Evolutionary conservation across 108 stramenopile genomes (phyloP), one percentile per base, ranked within the genome.

Genomic region (Cyclotella choctawhatcheeana): DNA sequence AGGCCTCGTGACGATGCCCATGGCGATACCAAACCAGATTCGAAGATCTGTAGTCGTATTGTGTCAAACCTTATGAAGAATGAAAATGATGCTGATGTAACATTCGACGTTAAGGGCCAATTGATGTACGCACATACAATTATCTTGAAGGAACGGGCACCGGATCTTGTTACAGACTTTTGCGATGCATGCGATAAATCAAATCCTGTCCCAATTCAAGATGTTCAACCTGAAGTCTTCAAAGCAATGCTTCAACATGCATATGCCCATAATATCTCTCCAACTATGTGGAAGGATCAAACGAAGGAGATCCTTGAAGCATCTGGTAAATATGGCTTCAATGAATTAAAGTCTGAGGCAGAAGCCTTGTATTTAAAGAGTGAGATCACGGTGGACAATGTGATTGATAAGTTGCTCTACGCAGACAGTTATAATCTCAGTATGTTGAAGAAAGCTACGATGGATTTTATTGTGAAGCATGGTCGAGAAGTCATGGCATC

Each of bases 241-340:
- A 32, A 29, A 51, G 25, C 18, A 5, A 7, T 76, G 34, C 31
- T 64, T 44, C 30, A 34, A 8, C 44, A 71, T 68, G 67, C 71
- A 13, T 76, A 76, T 14, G 75, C 70, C n/a, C 32, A 44, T n/a
- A 26, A 63, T 24, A 50, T 76, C 18, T 20, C 48, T 8, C 18
- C 54, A 8, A 44, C 24, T 17, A 63, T 71, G 10, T 65, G 50
- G n/a, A n/a, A n/a, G n/a, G n/a, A n/a, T n/a, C n/a, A n/a, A n/a
- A n/a, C n/a, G n/a, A n/a, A n/a, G n/a, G 62, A 71, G n/a, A 48
- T 76, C 44, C 31, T 76, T 35, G 48, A 71, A 24, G 75, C 69
- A 18, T 60, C 75, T 29, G 70, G 71, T 32, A 71, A 52, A 17
- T 76, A 40, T 32, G 63, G 71, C 34, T 21, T 71, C 22, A 47